Conservation (phyloP, 352 stramenopile species). For the Pythium utonaiense region DNA sequence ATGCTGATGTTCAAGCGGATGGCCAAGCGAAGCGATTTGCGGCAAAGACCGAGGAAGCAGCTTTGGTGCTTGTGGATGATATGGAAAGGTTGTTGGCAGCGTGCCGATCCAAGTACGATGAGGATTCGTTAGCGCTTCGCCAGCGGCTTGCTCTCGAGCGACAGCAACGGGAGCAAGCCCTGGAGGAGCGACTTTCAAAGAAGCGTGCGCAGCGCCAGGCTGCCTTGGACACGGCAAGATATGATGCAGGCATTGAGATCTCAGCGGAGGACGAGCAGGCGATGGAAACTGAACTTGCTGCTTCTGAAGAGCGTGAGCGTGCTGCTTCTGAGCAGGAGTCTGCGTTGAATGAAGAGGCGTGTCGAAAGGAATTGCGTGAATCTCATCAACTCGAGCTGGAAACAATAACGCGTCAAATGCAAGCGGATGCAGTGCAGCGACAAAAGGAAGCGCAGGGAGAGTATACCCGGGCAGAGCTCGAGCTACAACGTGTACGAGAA, state of each 20-base stretch:
- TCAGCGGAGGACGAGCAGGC: constrained; percentile 9
- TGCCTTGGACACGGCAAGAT: neutral
- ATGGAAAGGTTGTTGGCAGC: constrained; percentile 4
- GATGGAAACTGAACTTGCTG: constrained; percentile 10
- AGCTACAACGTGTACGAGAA: constrained; percentile 40
- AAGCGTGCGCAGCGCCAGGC: constrained; percentile 4
- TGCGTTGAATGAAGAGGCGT: neutral
- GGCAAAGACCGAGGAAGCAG: neutral
- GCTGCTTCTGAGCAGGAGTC: constrained; percentile 1
- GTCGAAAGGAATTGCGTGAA: constrained; percentile 6
- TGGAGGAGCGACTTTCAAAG: constrained; percentile 3
- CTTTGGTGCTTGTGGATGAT: constrained; percentile 3
- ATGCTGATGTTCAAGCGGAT: neutral
- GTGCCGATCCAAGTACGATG: constrained; percentile 8
- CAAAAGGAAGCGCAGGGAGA: neutral
- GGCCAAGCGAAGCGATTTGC: constrained; percentile 7
- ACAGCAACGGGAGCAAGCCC: constrained; percentile 4
- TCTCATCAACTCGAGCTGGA: neutral
- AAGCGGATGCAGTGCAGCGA: constrained; percentile 13
- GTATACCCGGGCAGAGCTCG: constrained; percentile 22
- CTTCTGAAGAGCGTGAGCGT: constrained; percentile 23
- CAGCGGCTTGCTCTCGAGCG: constrained; percentile 12
- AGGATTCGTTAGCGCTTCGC: neutral
- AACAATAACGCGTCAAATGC: neutral
- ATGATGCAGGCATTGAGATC: constrained; percentile 2